phyloP scores from a whole-genome alignment of 352 stramenopile genomes.

The Pythium sp. region DNA sequence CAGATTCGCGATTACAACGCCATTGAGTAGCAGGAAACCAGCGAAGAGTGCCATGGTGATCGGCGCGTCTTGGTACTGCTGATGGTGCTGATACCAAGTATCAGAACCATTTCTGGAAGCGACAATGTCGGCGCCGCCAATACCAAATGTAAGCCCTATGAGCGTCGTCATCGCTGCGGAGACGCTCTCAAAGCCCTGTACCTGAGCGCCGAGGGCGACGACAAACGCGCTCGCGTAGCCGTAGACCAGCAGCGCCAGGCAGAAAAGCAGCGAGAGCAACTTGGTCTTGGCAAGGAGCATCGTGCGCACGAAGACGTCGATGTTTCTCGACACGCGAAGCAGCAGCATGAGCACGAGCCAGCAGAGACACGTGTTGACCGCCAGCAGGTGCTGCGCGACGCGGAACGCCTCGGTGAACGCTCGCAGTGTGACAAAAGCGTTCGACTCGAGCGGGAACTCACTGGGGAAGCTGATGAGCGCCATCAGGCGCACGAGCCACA shows the following conservation, averaged over 20 bases:
- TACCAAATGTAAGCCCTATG: constrained; percentile 32
- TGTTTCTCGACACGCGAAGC: constrained; percentile 32
- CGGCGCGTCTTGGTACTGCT: constrained; percentile 21
- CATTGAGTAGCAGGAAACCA: constrained; percentile 42
- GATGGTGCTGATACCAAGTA: constrained; percentile 5
- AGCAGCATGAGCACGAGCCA: constrained; percentile 44
- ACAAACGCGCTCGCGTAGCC: constrained; percentile 49
- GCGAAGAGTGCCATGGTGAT: constrained; percentile 33
- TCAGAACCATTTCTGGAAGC: constrained; percentile 4
- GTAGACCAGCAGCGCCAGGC: constrained; percentile 33
- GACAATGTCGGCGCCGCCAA: constrained; percentile 7
- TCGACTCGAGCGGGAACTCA: constrained; percentile 27
- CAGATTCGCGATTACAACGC: constrained; percentile 42
- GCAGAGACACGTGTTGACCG: constrained; percentile 37
- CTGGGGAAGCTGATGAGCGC: constrained; percentile 36
- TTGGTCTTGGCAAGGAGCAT: constrained; percentile 27
- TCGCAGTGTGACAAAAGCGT: constrained; percentile 32
- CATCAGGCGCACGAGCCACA: constrained; percentile 43
- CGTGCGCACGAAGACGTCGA: constrained; percentile 43
- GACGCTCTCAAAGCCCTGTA: constrained; percentile 34
- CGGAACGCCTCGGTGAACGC: constrained; percentile 37
- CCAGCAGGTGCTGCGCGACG: constrained; percentile 34
- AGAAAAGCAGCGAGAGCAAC: constrained; percentile 34
- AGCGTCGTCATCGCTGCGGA: constrained; percentile 31
- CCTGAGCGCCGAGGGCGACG: constrained; percentile 33